phyloP scores from a whole-genome alignment of 192 early-diverging fungal species.

The Radiomyces spectabilis region DNA sequence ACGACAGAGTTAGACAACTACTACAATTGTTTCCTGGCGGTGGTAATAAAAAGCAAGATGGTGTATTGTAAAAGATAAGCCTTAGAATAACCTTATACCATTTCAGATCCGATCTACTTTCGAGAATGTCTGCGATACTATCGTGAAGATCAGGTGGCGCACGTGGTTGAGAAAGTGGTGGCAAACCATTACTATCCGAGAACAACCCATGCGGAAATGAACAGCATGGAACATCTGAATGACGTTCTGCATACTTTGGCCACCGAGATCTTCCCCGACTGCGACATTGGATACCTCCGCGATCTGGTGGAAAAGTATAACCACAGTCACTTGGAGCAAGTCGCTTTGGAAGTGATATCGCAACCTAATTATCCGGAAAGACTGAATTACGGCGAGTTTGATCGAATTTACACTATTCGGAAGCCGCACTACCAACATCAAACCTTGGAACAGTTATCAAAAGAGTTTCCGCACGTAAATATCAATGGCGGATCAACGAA shows the following conservation, averaged over 20 bases:
- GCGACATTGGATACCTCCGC: constrained; percentile 24
- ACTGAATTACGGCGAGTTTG: constrained; percentile 16
- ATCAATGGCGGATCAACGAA: constrained; percentile 1
- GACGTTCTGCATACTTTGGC: constrained; percentile 12
- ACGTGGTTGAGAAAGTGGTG: constrained; percentile 27
- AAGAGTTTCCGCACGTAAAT: constrained; percentile 25
- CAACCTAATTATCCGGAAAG: constrained; percentile 8
- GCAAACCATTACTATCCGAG: constrained; percentile 24
- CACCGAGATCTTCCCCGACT: constrained; percentile 31
- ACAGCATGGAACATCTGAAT: too few species aligned
- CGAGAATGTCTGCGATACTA: constrained; percentile 23
- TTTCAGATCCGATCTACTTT: constrained; percentile 30
- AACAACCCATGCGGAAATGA: constrained; percentile 2
- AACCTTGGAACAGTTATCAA: constrained; percentile 3
- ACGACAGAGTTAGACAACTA: not conserved
- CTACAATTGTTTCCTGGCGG: not conserved
- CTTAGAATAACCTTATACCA: not conserved
- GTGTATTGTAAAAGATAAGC: not conserved
- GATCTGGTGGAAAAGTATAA: constrained; percentile 5
- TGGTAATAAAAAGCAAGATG: not conserved
- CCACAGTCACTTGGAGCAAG: constrained; percentile 21
- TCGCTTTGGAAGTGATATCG: constrained; percentile 3
- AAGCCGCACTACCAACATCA: constrained; percentile 10
- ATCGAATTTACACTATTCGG: constrained; percentile 1
- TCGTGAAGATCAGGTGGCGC: constrained; percentile 20